phyloP scores from a whole-genome alignment of 345 rosid species.

The Eucalyptus cloeziana region DNA sequence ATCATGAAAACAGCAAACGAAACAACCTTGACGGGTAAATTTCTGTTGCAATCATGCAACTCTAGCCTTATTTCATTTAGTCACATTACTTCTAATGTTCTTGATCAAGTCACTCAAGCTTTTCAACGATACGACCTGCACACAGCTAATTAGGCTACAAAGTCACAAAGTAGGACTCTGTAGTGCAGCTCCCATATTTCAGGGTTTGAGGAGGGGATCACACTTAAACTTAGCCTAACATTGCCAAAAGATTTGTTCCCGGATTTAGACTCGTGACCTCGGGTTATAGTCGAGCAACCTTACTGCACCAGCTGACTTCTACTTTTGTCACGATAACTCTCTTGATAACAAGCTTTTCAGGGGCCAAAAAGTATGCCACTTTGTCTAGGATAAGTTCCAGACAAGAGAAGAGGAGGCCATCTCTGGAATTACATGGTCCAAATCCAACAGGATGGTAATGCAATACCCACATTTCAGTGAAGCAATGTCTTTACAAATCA shows the following conservation, averaged over 20 bases:
- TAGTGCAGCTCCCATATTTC: neutral
- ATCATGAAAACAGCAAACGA: neutral
- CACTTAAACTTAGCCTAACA: neutral
- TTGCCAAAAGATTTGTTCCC: neutral
- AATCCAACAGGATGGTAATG: neutral
- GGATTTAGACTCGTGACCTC: neutral
- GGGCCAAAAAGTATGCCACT: neutral
- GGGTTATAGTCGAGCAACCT: neutral
- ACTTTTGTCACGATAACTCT: neutral
- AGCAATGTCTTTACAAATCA: neutral
- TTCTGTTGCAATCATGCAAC: neutral
- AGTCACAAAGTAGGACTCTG: neutral
- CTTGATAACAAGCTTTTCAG: neutral
- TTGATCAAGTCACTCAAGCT: neutral
- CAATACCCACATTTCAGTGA: neutral
- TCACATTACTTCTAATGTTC: neutral
- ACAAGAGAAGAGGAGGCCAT: neutral
- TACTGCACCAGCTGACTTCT: neutral
- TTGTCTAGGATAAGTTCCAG: neutral
- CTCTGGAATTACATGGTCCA: neutral
- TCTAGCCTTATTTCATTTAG: neutral
- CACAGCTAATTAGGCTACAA: neutral
- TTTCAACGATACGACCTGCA: neutral
- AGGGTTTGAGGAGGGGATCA: neutral
- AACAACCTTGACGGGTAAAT: neutral